phyloP scores from a whole-genome alignment of 2,329 filamentous ascomycete species.

The Hypomyces perniciosus region DNA sequence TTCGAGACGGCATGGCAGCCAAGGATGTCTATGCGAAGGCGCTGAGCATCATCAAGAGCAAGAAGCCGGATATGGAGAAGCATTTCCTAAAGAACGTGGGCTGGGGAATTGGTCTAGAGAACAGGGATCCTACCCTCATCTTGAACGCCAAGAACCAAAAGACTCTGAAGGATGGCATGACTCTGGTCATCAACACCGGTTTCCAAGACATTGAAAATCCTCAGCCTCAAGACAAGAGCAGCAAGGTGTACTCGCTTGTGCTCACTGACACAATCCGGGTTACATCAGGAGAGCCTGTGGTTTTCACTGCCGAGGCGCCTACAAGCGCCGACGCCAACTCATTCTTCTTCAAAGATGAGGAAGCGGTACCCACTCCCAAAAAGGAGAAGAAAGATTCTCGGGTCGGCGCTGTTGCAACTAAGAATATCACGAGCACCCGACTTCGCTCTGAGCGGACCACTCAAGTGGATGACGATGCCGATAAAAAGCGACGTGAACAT shows the following conservation, averaged over 20 bases:
- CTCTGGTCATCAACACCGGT: conserved; percentile 81
- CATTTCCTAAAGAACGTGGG: conserved; percentile 92
- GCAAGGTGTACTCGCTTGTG: conserved; percentile 80
- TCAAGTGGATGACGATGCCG: conserved; percentile 82
- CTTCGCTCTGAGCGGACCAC: conserved; percentile 85
- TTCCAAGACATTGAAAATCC: conserved; percentile 86
- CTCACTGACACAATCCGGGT: conserved; percentile 93
- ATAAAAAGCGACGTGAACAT: conserved; percentile 80
- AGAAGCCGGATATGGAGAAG: conserved; percentile 92
- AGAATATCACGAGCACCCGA: conserved; percentile 92
- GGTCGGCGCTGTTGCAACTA: conserved; percentile 81
- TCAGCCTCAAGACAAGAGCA: conserved; percentile 81
- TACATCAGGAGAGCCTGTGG: conserved; percentile 66
- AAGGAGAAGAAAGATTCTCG: conserved; percentile 81
- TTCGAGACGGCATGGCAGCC: conserved; percentile 76
- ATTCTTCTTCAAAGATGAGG: conserved; percentile 98
- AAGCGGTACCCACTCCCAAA: conserved; percentile 78
- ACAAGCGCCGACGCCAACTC: conserved; percentile 90
- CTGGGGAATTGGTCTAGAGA: conserved; percentile 87
- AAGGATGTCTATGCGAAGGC: conserved; percentile 94
- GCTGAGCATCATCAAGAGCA: conserved; percentile 69
- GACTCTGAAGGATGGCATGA: conserved; percentile 92
- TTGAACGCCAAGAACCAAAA: conserved; percentile 83
- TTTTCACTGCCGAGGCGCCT: conserved; percentile 91
- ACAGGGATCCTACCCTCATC: conserved; percentile 73